Evolutionary conservation across 2,329 filamentous ascomycete species (phyloP), one percentile per base, ranked within the genome.

Genomic region (Colletotrichum lentis): DNA sequence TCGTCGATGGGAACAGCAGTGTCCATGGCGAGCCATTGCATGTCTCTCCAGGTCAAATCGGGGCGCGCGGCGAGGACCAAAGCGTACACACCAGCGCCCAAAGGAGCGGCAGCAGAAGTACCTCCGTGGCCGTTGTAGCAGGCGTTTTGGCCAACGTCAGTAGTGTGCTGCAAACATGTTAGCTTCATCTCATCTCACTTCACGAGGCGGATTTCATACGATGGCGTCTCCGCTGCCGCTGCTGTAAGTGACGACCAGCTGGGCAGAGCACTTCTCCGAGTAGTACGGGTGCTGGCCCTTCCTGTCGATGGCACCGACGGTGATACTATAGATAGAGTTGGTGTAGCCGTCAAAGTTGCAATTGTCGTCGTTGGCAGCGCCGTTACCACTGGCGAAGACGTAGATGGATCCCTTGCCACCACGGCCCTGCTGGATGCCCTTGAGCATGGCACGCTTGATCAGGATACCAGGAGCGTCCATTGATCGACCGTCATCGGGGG

Each of bases 331-430:
- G 74, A 99, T 99, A 77, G 94, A 97, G 83, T 99, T 99, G 68
- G 96, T 99, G 80, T 99, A 99, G 46, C 96, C 96, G 76, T 99
- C 96, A 77, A 99, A 99, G 78, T 99, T 99, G 85, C 96, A 99
- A 80, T 99, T 98, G 78, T 99, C 96, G 54, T 92, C 94, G 71
- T 84, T 88, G 3, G 85, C 83, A 11, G 95, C 96, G 66, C 96
- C 96, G 76, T 99, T 99, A 67, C 96, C 96, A 72, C 95, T 94
- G 50, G 96, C 96, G 79, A 99, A 99, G 62, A 99, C 96, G 75
- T 94, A 99, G 72, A 99, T 92, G 35, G 93, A 97, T 10, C 96
- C 96, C 61, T 90, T 88, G 3, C 94, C 93, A 57, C 82, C 85
- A 59, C 96, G 91, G 49, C 96, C 96, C 67, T 96, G 89, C 76